Conservation (phyloP, 1,284 basidiomycete genomes). For the Sphaerobolus stellatus region DNA sequence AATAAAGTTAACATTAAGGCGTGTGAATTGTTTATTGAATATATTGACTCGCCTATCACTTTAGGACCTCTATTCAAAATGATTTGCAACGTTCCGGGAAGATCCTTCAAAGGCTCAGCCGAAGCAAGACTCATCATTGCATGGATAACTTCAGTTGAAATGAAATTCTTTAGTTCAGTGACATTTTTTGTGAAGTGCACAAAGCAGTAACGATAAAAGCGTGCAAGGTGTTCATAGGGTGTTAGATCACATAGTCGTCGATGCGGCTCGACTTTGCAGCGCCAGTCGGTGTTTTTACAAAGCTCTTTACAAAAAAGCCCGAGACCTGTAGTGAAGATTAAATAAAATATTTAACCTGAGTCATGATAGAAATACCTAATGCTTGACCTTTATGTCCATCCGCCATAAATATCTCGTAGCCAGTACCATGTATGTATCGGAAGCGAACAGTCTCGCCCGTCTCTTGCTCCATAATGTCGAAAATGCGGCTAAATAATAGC, state of each 20-base stretch:
- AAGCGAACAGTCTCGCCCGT: constrained; percentile 21
- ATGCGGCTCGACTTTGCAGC: background rate
- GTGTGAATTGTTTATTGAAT: too few species aligned
- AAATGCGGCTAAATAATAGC: constrained; percentile 22
- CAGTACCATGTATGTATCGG: constrained; percentile 25
- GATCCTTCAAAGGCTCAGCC: constrained; percentile 18
- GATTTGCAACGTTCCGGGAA: constrained; percentile 16
- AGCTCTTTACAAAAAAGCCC: background rate
- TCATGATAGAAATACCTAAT: constrained; percentile 14
- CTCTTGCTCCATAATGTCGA: constrained; percentile 20
- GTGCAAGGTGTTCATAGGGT: constrained; percentile 20
- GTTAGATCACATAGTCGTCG: background rate
- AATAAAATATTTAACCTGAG: too few species aligned
- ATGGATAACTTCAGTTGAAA: background rate
- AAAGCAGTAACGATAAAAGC: constrained; percentile 18
- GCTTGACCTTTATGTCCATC: constrained; percentile 30
- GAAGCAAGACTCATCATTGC: constrained; percentile 24
- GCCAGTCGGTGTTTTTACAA: too few species aligned
- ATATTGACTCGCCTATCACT: constrained; percentile 12
- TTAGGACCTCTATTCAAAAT: constrained; percentile 19
- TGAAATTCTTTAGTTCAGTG: constrained; percentile 8
- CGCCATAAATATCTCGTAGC: constrained; percentile 22
- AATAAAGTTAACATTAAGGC: background rate
- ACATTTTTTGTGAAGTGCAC: constrained; percentile 23
- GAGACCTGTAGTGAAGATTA: background rate